Percentiles rank a stretch among this genome's conserved stretches.
These are phyloP conservation scores for Omphalotus guepiniiformis DNA, from an alignment of 768 basidiomycete genomes.

Conservation along the genomic window DNA sequence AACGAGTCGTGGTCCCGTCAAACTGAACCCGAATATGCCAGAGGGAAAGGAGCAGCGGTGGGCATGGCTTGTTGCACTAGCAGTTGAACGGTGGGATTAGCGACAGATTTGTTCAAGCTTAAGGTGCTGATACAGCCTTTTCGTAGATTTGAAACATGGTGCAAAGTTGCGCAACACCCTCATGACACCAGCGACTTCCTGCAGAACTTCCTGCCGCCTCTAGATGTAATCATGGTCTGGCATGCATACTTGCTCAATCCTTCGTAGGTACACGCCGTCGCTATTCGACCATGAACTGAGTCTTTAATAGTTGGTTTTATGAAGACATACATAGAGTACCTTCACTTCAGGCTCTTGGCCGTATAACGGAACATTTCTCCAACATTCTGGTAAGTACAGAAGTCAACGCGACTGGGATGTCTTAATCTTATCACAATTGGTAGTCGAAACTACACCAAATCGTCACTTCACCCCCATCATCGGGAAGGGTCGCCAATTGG, in stretches of 20 bases:
- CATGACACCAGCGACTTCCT: slow-evolving; percentile 9
- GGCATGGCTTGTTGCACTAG: slow-evolving; percentile 33
- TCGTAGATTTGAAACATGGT: slow-evolving; percentile 29
- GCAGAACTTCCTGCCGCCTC: slow-evolving; percentile 26
- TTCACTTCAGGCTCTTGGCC: slow-evolving; percentile 16
- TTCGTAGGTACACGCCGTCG: slow-evolving; percentile 9
- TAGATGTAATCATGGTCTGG: slow-evolving; percentile 38
- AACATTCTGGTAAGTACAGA: slow-evolving; percentile 18
- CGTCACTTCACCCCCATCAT: too few species aligned
- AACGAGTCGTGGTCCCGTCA: slow-evolving; percentile 2
- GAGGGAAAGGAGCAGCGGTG: slow-evolving; percentile 24
- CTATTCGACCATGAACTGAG: not conserved
- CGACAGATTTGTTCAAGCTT: not conserved
- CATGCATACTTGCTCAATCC: slow-evolving; percentile 32
- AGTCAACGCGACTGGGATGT: too few species aligned
- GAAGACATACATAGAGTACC: slow-evolving; percentile 27
- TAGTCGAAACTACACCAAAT: too few species aligned
- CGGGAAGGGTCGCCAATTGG: slow-evolving; percentile 18
- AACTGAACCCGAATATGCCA: too few species aligned
- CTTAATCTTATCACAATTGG: too few species aligned
- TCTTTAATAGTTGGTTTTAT: slow-evolving; percentile 23
- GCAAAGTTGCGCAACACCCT: slow-evolving; percentile 9
- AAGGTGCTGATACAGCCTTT: too few species aligned
- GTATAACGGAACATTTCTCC: slow-evolving; percentile 16
- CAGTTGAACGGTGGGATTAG: slow-evolving; percentile 29